Evolutionary conservation across 225 moss, liverwort and hornwort species (phyloP), one percentile per base, ranked within the genome.

Genomic region (Antitrichia curtipendula): DNA sequence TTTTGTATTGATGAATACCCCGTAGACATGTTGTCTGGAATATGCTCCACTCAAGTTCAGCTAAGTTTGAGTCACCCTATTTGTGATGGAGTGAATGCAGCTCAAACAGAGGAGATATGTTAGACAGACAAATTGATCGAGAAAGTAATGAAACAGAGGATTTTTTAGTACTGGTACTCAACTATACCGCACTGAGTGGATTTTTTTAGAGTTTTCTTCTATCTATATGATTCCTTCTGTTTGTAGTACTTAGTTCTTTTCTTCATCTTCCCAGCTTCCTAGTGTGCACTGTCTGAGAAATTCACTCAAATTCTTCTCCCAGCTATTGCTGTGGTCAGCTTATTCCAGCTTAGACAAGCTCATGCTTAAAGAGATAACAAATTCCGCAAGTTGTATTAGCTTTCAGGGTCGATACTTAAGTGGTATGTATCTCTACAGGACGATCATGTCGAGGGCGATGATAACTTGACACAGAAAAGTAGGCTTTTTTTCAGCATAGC

Each of bases 61-160:
- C 85, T 54, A 41, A 85, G 64, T 63, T 85, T 28, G 49, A 85
- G 54, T 70, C 68, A 75, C 50, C 63, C 25, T 71, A 32, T 59
- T 66, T 75, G 74, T 70, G 31, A 31, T 75, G 66, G 83, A 60
- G 90, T 87, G 70, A 50, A 78, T 91, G 92, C 95, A 99, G 99
- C 90, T 95, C 99, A 65, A 99, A 99, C 80, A 94, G 92, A 92
- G 99, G 99, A 83, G 99, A 99, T 91, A 95, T 95, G 92, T 95
- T 96, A 89, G 99, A 99, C 90, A 92, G 94, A 78, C 92, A 95
- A 87, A 96, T 99, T 89, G 96, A 99, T 91, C 89, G 87, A 76
- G 99, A 99, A 91, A 93, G 86, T 49, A 94, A 74, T 52, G 94
- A 95, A 85, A 92, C 90, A 75, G 93, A 93, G 25, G 99, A 99